These are phyloP conservation scores for Huntiella savannae DNA, from an alignment of 2,329 filamentous ascomycete genomes.

Conservation along the genomic window DNA sequence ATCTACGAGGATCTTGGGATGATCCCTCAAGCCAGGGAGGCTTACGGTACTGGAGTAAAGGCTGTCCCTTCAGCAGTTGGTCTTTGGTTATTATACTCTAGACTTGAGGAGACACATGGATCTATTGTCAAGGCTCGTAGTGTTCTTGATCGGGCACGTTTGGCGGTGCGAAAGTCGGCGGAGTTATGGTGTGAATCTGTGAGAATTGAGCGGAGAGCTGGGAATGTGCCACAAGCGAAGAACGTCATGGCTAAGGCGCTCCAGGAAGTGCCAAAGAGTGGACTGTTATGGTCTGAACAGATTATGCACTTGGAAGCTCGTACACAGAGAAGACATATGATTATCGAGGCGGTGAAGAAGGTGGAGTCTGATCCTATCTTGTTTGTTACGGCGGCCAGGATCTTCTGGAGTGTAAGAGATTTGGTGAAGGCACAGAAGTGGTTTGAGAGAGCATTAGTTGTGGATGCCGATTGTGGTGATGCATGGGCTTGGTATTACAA, in stretches of 20 bases:
- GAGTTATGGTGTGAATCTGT: constrained; percentile 89
- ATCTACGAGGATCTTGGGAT: constrained; percentile 77
- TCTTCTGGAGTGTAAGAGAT: constrained; percentile 87
- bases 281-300: constrained; percentile 78
- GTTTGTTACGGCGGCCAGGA: constrained; percentile 79
- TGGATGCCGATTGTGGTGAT: constrained; percentile 76
- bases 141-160: constrained; percentile 74
- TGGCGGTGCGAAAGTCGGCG: constrained; percentile 68
- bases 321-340: constrained; percentile 79
- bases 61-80: constrained; percentile 68
- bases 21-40: constrained; percentile 69
- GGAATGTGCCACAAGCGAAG: constrained; percentile 68
- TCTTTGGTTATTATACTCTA: constrained; percentile 74
- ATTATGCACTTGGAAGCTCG: constrained; percentile 88
- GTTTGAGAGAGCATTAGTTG: constrained; percentile 88
- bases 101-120: constrained; percentile 71
- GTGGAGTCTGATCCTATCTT: constrained; percentile 80
- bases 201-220: constrained; percentile 71
- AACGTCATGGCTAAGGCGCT: constrained; percentile 83
- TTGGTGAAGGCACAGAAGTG: constrained; percentile 88
- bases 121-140: constrained; percentile 81
- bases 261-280: constrained; percentile 76
- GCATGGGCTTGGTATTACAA: constrained; percentile 98
- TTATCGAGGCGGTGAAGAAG: constrained; percentile 89
- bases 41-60: constrained; percentile 73